Evolutionary conservation across 108 stramenopile species (phyloP), one percentile per base, ranked within the genome.

Genomic region (Nitzschia sp.): DNA sequence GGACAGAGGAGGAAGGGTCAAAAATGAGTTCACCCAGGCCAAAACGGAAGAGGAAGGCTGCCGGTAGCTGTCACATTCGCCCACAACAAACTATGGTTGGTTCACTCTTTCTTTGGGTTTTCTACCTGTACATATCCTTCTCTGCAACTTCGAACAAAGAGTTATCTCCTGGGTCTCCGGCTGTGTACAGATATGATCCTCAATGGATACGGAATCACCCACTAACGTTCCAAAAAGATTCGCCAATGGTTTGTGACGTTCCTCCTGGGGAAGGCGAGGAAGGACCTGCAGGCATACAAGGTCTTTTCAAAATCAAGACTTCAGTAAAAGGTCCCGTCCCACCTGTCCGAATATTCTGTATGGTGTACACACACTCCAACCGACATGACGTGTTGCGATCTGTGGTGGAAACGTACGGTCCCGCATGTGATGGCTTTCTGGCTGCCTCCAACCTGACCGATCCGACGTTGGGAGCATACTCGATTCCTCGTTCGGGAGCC

Each of bases 301-400:
- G 54, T 57, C 59, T 65, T 88, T 92, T 91, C 64, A 96, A 96
- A 51, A 77, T 90, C 42, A 70, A 91, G 79, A 90, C 73, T 63
- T 11, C 50, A 22, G 38, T 22, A 10, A 8, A 65, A 24, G 46
- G 17, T 48, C n/a, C 46, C 3, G 17, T 48, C 46, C 64, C 64
- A 26, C 58, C 22, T 10, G 25, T 63, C n/a, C 24, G 42, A 34
- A 38, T 75, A 14, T 51, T 68, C n/a, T 75, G 73, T 55, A 75
- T 75, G 66, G 67, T 75, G 2, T 75, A 75, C 40, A 68, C 73
- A 0, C 64, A 65, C 0, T 65, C 63, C 55, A 67, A 75, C 25
- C 57, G 57, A 19, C 79, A 75, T 56, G 41, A 53, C 22, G 44
- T 38, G 8, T 39, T 74, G 41, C 65, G 51, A n/a, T 67, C 82